Evolutionary conservation across 2,329 filamentous ascomycete genomes (phyloP), one percentile per base, ranked within the genome.

Genomic region (Cytospora piceae): DNA sequence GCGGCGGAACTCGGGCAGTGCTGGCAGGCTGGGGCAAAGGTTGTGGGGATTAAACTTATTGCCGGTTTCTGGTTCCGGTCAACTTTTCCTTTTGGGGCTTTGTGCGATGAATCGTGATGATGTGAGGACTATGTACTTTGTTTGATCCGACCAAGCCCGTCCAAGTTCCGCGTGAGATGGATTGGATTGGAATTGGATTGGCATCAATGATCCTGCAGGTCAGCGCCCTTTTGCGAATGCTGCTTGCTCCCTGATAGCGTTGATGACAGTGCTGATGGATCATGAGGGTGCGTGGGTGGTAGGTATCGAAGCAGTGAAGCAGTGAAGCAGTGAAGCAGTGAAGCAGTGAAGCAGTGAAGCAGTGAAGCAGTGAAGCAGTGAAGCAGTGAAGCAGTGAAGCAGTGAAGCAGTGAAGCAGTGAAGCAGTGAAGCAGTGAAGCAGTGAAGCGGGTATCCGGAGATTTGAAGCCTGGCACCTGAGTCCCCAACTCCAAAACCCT

Each of bases 361-460:
- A n/a, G n/a, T n/a, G n/a, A n/a, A n/a, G n/a, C n/a, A n/a, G n/a
- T n/a, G n/a, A n/a, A n/a, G n/a, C n/a, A n/a, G n/a, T n/a, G n/a
- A n/a, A n/a, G n/a, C n/a, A n/a, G n/a, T n/a, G n/a, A n/a, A n/a
- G n/a, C n/a, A n/a, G n/a, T n/a, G n/a, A n/a, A n/a, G n/a, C n/a
- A n/a, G n/a, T n/a, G n/a, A n/a, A n/a, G n/a, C n/a, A n/a, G n/a
- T n/a, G n/a, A n/a, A n/a, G n/a, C n/a, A n/a, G n/a, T n/a, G n/a
- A n/a, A n/a, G n/a, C n/a, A n/a, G n/a, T n/a, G n/a, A 42, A 42
- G 20, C 39, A 20, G 39, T 49, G 42, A 42, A 57, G 31, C 52
- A 56, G 53, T 54, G 24, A 42, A 46, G 61, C 61, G 61, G 61
- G 61, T 56, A 63, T 51, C 39, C 61, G 61, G 61, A 63, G 53